These are phyloP conservation scores for Floccularia luteovirens DNA, from an alignment of 768 basidiomycete genomes.

Conservation along the genomic window DNA sequence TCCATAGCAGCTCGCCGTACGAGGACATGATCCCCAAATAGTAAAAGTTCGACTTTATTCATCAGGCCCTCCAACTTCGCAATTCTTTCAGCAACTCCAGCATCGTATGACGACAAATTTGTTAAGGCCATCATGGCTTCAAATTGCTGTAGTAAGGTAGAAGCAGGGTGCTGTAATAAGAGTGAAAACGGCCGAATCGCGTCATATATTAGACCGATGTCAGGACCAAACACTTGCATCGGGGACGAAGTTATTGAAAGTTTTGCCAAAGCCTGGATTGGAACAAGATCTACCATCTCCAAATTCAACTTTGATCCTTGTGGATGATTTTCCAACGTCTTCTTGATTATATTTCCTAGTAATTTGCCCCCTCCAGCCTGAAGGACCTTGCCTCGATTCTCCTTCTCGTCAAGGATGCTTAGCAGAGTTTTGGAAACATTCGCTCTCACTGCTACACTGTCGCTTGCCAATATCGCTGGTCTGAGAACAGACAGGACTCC, in stretches of 20 bases:
- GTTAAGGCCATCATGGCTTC: slow-evolving; percentile 96
- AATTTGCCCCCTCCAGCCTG: slow-evolving; percentile 75
- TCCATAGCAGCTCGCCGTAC: slow-evolving; percentile 86
- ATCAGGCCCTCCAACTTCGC: slow-evolving; percentile 53
- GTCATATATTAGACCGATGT: slow-evolving; percentile 69
- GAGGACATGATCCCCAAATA: slow-evolving; percentile 77
- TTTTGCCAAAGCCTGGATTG: slow-evolving; percentile 88
- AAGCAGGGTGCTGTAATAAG: slow-evolving; percentile 60
- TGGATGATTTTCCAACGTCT: slow-evolving; percentile 24
- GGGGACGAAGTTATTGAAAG: slow-evolving; percentile 91
- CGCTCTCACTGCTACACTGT: slow-evolving; percentile 58
- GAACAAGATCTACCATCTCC: slow-evolving; percentile 40
- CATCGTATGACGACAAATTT: slow-evolving; percentile 78
- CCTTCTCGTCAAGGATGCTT: slow-evolving; percentile 69
- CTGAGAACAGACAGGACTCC: slow-evolving; percentile 62
- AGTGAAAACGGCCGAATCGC: slow-evolving; percentile 76
- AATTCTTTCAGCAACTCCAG: slow-evolving; percentile 59
- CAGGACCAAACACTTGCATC: slow-evolving; percentile 83
- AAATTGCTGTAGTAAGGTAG: slow-evolving; percentile 77
- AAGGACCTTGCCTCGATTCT: slow-evolving; percentile 68
- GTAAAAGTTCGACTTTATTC: slow-evolving; percentile 59
- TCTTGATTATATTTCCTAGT: slow-evolving; percentile 48
- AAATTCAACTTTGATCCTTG: slow-evolving; percentile 20
- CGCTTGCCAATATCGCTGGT: slow-evolving; percentile 43
- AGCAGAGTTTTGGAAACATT: slow-evolving; percentile 57